These are phyloP conservation scores for Stachybotrys chlorohalonatus DNA, from an alignment of 2,329 filamentous ascomycete species.

Conservation along the genomic window DNA sequence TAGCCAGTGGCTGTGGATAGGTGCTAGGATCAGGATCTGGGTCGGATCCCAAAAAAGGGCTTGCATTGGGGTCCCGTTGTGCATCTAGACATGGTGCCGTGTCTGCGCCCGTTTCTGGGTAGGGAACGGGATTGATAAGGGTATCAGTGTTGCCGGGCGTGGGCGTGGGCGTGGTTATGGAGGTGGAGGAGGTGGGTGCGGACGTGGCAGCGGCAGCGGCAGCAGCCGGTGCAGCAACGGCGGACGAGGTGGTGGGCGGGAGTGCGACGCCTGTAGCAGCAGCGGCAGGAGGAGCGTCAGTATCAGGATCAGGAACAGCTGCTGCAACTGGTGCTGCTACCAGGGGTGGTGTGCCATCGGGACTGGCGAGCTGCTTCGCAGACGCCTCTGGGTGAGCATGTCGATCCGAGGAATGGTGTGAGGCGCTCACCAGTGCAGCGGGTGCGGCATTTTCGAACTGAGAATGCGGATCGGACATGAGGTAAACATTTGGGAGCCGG, in stretches of 20 bases:
- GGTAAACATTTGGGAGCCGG: conserved; percentile 40
- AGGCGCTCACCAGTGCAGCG: conserved; percentile 32
- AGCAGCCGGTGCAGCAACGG: not conserved
- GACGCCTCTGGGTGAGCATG: conserved; percentile 7
- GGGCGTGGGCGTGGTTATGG: conserved; percentile 9
- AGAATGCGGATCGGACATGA: conserved; percentile 46
- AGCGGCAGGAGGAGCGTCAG: not conserved
- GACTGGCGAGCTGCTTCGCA: conserved; percentile 5
- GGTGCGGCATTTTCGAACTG: conserved; percentile 47
- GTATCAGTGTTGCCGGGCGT: conserved; percentile 2
- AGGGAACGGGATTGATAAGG: conserved; percentile 10
- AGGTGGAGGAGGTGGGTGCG: conserved; percentile 6
- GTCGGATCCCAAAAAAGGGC: not conserved
- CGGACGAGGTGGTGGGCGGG: not conserved
- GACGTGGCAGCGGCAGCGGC: not conserved
- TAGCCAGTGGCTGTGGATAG: not conserved
- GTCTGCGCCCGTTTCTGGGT: conserved; percentile 5
- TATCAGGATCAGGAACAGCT: conserved; percentile 1
- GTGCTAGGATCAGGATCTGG: not conserved
- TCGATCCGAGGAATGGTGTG: conserved; percentile 2
- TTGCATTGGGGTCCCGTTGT: not conserved
- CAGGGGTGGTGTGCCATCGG: conserved; percentile 1
- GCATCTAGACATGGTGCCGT: not conserved
- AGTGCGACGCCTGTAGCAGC: not conserved
- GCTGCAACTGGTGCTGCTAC: not conserved